phyloP scores from a whole-genome alignment of 257 asterid species.

The Lycium ferocissimum region DNA sequence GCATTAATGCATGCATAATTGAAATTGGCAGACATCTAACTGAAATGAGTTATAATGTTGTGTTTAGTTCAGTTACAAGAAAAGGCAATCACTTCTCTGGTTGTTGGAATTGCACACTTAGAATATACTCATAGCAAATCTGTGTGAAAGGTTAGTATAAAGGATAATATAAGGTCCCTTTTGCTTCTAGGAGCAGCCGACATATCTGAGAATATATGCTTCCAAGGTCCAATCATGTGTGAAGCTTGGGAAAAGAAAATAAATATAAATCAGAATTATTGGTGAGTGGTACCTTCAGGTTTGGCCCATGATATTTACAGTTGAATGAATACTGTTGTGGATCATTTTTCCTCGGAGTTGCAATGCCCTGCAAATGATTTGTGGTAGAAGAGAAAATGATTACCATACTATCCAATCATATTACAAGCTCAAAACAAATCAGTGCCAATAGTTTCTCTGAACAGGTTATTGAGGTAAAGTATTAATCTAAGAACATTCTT shows the following conservation, averaged over 20 bases:
- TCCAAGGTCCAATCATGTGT: neutral
- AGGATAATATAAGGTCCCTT: neutral
- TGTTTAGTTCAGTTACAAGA: neutral
- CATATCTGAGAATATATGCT: neutral
- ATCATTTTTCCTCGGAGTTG: constrained; percentile 40
- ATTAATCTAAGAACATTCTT: neutral
- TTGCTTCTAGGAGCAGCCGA: neutral
- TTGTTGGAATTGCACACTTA: neutral
- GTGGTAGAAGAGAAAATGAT: constrained; percentile 17
- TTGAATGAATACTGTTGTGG: constrained; percentile 36
- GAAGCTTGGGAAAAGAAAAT: neutral
- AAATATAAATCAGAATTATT: neutral
- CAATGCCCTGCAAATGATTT: constrained; percentile 49
- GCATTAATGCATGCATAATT: constrained; percentile 7
- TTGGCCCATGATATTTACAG: constrained; percentile 43
- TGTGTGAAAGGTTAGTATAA: neutral
- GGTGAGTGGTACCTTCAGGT: constrained; percentile 51
- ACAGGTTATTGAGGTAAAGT: neutral
- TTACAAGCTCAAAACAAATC: neutral
- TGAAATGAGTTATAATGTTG: neutral
- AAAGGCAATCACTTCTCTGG: neutral
- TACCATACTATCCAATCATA: neutral
- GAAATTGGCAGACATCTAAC: constrained; percentile 9
- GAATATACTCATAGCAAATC: neutral
- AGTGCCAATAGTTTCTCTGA: neutral